These are phyloP conservation scores for Lichtheimia hyalospora DNA, from an alignment of 371 early-diverging fungal genomes.

Conservation along the genomic window DNA sequence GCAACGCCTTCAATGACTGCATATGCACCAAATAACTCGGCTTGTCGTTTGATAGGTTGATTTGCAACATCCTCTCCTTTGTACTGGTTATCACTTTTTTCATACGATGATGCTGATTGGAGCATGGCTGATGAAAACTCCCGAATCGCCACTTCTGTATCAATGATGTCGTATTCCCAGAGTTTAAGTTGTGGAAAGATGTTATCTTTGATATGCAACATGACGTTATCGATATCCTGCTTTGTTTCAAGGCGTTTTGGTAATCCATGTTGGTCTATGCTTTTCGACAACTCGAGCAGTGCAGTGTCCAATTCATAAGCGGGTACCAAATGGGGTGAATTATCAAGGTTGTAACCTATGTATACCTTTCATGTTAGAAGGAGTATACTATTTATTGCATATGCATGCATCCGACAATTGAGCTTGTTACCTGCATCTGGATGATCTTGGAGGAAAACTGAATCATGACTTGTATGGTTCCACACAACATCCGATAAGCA, in stretches of 20 bases:
- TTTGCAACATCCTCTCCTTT: not conserved
- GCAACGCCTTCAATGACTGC: conserved; percentile 36
- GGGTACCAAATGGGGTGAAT: conserved; percentile 90
- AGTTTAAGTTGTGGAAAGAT: conserved; percentile 71
- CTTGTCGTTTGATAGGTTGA: conserved; percentile 44
- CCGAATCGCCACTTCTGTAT: conserved; percentile 49
- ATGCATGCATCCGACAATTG: conserved; percentile 6
- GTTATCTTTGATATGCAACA: conserved; percentile 58
- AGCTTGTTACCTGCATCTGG: conserved; percentile 86
- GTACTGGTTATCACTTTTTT: no score
- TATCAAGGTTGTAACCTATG: conserved; percentile 88
- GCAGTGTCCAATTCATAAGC: conserved; percentile 93
- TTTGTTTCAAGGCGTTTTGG: conserved; percentile 56
- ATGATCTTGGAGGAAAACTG: conserved; percentile 87
- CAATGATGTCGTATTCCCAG: conserved; percentile 88
- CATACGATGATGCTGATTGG: no score
- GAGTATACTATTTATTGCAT: not conserved
- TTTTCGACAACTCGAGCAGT: conserved; percentile 68
- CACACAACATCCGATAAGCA: conserved; percentile 94
- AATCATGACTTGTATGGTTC: conserved; percentile 96
- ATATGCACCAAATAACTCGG: conserved; percentile 29
- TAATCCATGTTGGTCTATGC: conserved; percentile 52
- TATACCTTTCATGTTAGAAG: no score
- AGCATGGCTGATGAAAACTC: conserved; percentile 38
- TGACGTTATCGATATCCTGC: conserved; percentile 63